Conservation (phyloP, 805 yeast genomes). For the Blastobotrys attinorum region DNA sequence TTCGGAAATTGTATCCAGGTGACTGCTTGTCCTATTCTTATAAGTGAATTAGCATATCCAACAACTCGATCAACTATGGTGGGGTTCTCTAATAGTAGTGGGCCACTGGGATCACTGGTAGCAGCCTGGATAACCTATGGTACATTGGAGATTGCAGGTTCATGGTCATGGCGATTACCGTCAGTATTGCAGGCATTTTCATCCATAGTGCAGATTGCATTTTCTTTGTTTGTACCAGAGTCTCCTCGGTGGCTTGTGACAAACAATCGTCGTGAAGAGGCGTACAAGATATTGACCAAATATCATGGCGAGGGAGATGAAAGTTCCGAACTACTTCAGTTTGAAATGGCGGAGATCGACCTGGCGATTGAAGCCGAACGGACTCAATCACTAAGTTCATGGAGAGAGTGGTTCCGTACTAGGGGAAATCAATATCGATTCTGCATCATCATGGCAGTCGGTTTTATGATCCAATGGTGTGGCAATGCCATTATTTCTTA, state of each 20-base stretch:
- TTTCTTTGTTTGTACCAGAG: conserved; percentile 62
- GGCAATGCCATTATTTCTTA: conserved; percentile 24
- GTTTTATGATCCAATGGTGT: conserved; percentile 9
- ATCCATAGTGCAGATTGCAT: conserved; percentile 44
- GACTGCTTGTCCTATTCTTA: conserved; percentile 74
- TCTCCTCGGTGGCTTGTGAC: conserved; percentile 77
- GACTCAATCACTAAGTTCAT: not conserved
- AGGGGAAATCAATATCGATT: conserved; percentile 8
- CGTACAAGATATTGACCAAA: conserved; percentile 28
- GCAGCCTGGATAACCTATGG: conserved; percentile 75
- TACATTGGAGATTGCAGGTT: conserved; percentile 36
- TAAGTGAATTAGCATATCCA: conserved; percentile 62
- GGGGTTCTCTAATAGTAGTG: conserved; percentile 61
- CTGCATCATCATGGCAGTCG: conserved; percentile 2
- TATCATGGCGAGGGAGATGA: conserved; percentile 15
- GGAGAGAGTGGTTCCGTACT: conserved; percentile 8
- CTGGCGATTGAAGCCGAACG: conserved; percentile 4
- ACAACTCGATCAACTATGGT: conserved; percentile 53
- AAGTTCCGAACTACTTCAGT: conserved; percentile 6
- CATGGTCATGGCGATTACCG: conserved; percentile 65
- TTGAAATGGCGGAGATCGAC: conserved; percentile 12
- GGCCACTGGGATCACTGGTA: conserved; percentile 62
- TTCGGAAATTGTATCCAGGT: conserved; percentile 67
- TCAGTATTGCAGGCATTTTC: conserved; percentile 60
- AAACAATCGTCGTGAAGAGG: conserved; percentile 44